Evolutionary conservation across 164 flowering plant species (phyloP).

Genomic region (Euptelea pleiosperma): DNA sequence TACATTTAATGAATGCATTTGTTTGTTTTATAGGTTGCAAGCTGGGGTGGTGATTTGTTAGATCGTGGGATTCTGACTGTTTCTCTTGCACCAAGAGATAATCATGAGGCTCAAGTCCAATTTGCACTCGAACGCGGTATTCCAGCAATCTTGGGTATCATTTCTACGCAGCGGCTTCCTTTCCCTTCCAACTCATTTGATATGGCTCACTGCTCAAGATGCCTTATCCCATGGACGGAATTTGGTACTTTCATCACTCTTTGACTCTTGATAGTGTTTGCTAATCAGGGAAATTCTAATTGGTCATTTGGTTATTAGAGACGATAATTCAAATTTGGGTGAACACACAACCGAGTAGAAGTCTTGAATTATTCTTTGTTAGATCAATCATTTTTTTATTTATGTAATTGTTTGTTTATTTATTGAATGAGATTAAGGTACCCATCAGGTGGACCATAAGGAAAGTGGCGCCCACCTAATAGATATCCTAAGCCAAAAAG

Average conservation of each 20-base stretch:
- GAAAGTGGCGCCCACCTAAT: background rate
- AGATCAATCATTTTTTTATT: too few relatives aligned
- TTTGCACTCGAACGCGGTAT: slow-evolving; percentile 99
- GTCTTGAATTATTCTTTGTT: too few relatives aligned
- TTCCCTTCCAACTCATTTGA: slow-evolving; percentile 96
- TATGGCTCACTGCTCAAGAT: slow-evolving; percentile 99
- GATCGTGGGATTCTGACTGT: slow-evolving; percentile 87
- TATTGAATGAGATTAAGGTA: too few relatives aligned
- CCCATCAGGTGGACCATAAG: too few relatives aligned
- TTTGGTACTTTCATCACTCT: slow-evolving; percentile 54
- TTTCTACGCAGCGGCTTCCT: slow-evolving; percentile 95
- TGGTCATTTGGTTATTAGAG: background rate
- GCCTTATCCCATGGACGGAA: slow-evolving; percentile 99
- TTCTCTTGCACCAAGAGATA: slow-evolving; percentile 98
- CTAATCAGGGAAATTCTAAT: background rate
- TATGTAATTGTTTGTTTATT: too few relatives aligned
- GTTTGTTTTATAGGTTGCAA: slow-evolving; percentile 70
- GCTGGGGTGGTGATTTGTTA: slow-evolving; percentile 98
- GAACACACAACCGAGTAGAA: too few relatives aligned
- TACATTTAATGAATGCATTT: background rate
- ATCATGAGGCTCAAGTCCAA: slow-evolving; percentile 98
- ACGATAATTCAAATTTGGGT: too few relatives aligned
- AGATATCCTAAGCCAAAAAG: background rate
- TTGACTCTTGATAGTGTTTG: background rate
- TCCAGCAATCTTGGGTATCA: slow-evolving; percentile 93